Conservation (phyloP, 768 basidiomycete genomes). For the Lactifluus subvellereus region DNA sequence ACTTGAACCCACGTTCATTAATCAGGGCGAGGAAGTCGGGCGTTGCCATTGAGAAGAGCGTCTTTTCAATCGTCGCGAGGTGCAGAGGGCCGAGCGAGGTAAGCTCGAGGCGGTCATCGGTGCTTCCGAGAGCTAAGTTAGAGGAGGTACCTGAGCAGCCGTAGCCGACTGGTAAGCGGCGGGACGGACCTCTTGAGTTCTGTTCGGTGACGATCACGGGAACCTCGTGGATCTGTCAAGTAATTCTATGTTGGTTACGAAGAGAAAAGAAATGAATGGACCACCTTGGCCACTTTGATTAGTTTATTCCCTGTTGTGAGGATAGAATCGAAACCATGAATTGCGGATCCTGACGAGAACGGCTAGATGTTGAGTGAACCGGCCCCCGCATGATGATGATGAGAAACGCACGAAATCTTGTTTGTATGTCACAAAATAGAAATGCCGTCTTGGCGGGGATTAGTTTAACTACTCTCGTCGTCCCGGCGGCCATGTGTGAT, state of each 20-base stretch:
- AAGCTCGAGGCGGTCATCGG: constrained; percentile 11
- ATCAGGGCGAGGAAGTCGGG: constrained; percentile 56
- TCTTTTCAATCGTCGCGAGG: constrained; percentile 65
- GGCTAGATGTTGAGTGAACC: no score
- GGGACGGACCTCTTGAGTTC: constrained; percentile 63
- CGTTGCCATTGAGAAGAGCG: constrained; percentile 80
- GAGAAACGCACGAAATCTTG: constrained; percentile 67
- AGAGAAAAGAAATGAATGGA: background rate
- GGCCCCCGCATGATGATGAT: no score
- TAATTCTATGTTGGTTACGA: background rate
- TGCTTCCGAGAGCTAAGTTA: constrained; percentile 45
- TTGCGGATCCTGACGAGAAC: constrained; percentile 38
- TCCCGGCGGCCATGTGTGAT: background rate
- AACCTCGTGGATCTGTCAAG: constrained; percentile 49
- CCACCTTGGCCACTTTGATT: constrained; percentile 66
- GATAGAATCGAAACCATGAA: constrained; percentile 68
- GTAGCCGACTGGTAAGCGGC: constrained; percentile 27
- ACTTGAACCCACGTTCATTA: constrained; percentile 41
- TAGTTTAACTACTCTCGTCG: constrained; percentile 30
- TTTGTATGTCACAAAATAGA: constrained; percentile 82
- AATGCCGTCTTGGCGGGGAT: constrained; percentile 46
- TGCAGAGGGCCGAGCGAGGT: constrained; percentile 48
- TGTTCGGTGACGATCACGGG: constrained; percentile 83
- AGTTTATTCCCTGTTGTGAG: constrained; percentile 68
- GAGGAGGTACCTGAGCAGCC: constrained; percentile 65